Percentiles rank a stretch among this genome's conserved stretches.
phyloP scores from a whole-genome alignment of 2,329 filamentous ascomycete genomes.

The Neofusicoccum laricinum region DNA sequence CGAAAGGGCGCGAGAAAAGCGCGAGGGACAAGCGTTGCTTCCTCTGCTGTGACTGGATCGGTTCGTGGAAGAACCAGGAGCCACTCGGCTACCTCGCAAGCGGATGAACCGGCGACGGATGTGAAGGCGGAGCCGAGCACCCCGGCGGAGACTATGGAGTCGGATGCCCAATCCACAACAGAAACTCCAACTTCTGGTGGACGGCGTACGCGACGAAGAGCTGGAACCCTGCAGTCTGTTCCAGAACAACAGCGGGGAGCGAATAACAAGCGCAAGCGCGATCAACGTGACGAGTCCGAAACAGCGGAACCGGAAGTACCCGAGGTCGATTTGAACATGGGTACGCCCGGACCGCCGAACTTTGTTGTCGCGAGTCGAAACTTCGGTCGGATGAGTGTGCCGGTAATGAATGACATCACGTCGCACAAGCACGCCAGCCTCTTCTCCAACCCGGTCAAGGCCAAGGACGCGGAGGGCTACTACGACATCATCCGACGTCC shows the following conservation, averaged over 20 bases:
- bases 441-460: constrained; percentile 49
- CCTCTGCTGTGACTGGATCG: constrained; percentile 46
- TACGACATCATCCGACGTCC: constrained; percentile 51
- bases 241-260: constrained; percentile 23
- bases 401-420: constrained; percentile 51
- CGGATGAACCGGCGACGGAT: constrained; percentile 40
- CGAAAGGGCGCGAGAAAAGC: background rate
- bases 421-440: constrained; percentile 52
- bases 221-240: constrained; percentile 20
- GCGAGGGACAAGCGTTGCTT: constrained; percentile 41
- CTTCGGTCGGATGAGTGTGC: constrained; percentile 46
- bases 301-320: constrained; percentile 27
- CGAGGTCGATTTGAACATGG: constrained; percentile 19
- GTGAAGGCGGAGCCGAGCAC: constrained; percentile 50
- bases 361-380: constrained; percentile 46
- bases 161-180: constrained; percentile 27
- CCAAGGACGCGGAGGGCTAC: constrained; percentile 51
- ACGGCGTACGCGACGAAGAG: constrained; percentile 25
- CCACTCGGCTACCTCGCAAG: constrained; percentile 47
- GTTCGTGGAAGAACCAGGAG: constrained; percentile 46
- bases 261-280: constrained; percentile 42
- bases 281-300: constrained; percentile 29
- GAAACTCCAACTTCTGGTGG: constrained; percentile 14
- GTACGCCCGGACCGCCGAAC: constrained; percentile 26
- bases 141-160: constrained; percentile 41